phyloP scores from a whole-genome alignment of 2,329 filamentous ascomycete genomes.

The Fusarium udum region DNA sequence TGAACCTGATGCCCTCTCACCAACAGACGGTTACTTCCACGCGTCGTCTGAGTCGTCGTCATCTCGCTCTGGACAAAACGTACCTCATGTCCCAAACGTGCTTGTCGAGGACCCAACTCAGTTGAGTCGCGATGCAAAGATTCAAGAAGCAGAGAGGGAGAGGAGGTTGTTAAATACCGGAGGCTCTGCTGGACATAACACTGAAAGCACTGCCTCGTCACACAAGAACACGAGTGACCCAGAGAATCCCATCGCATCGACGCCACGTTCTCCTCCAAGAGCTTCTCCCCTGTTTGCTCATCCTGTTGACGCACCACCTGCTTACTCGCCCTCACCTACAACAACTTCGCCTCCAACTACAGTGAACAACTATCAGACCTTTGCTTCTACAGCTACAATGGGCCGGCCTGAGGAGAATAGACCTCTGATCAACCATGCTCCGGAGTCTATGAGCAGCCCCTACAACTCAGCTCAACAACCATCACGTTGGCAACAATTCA shows the following conservation, averaged over 20 bases:
- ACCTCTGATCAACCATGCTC: conserved; percentile 53
- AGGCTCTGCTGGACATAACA: not conserved
- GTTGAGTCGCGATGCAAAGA: conserved; percentile 52
- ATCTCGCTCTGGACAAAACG: conserved; percentile 44
- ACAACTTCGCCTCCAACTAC: conserved; percentile 48
- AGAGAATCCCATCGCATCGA: not conserved
- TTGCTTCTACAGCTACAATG: conserved; percentile 52
- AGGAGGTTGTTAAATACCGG: conserved; percentile 45
- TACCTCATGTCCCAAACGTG: conserved; percentile 59
- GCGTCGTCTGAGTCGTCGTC: conserved; percentile 47
- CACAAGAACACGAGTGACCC: not conserved
- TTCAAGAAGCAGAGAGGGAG: conserved; percentile 56
- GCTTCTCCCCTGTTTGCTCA: conserved; percentile 26
- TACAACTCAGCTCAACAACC: conserved; percentile 34
- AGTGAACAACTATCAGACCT: conserved; percentile 55
- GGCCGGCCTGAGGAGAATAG: conserved; percentile 54
- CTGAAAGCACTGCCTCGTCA: not conserved
- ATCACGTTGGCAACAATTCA: conserved; percentile 46
- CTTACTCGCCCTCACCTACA: conserved; percentile 57
- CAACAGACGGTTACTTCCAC: conserved; percentile 63
- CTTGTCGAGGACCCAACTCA: conserved; percentile 60
- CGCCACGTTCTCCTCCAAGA: conserved; percentile 11
- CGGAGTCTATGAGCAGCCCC: conserved; percentile 58
- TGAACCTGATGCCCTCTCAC: conserved; percentile 54
- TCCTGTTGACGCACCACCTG: conserved; percentile 58